A percentile compares a stretch with the other conserved stretches of the same genome.
phyloP scores from a whole-genome alignment of 176 grass and related monocot genomes.

The Carex pumila region DNA sequence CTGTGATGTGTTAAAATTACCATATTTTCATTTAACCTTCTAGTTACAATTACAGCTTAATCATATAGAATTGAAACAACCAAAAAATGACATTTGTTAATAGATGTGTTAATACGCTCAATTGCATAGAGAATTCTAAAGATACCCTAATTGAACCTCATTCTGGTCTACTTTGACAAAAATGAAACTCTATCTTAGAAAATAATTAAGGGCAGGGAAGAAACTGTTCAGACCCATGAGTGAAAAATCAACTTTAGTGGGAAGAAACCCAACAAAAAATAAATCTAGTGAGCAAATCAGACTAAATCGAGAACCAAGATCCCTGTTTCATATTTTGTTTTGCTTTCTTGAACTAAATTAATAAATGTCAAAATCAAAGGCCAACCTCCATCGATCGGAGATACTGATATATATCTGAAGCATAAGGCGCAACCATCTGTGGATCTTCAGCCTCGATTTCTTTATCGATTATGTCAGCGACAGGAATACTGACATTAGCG shows the following conservation, averaged over 20 bases:
- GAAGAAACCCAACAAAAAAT: background rate
- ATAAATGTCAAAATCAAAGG: background rate
- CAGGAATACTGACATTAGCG: background rate
- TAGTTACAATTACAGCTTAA: background rate
- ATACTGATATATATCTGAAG: conserved; percentile 71
- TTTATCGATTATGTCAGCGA: background rate
- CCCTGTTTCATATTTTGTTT: background rate
- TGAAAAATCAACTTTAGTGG: background rate
- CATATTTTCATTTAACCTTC: background rate
- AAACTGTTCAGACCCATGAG: background rate
- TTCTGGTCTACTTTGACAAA: background rate
- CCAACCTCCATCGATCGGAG: conserved; percentile 74
- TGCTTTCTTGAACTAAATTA: background rate
- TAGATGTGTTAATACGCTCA: background rate
- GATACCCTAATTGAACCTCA: background rate
- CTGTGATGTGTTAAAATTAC: background rate
- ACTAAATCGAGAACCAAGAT: conserved; percentile 1
- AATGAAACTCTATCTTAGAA: background rate
- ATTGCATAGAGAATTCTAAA: background rate
- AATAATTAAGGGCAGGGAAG: background rate
- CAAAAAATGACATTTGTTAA: background rate
- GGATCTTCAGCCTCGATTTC: conserved; percentile 14
- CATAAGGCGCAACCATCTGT: conserved; percentile 50
- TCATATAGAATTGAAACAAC: background rate
- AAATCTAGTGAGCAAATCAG: background rate